A percentile compares a stretch with the other conserved stretches of the same genome.
Conservation (phyloP, 192 early-diverging fungal species). For the Linnemannia schmuckeri region DNA sequence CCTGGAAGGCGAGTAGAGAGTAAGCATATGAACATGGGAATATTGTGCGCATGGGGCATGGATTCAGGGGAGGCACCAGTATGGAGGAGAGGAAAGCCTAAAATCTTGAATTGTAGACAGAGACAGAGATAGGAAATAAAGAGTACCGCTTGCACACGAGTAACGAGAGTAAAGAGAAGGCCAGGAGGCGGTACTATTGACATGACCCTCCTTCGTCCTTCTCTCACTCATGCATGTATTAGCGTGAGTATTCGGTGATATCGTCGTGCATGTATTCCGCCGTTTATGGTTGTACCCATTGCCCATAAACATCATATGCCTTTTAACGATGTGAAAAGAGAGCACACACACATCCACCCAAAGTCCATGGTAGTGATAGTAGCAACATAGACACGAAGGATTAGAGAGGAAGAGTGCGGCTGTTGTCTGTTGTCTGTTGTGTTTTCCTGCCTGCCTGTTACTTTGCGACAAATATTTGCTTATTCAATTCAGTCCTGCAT, state of each 20-base stretch:
- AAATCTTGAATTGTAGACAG: too few relatives aligned
- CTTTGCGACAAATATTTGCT: not conserved
- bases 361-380: not conserved
- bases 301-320: constrained; percentile 4
- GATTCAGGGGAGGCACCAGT: too few relatives aligned
- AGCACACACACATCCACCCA: not conserved
- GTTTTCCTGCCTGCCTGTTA: not conserved
- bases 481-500: not conserved
- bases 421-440: not conserved
- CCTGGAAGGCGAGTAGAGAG: too few relatives aligned
- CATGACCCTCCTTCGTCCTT: too few relatives aligned
- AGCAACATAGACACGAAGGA: not conserved
- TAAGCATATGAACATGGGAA: too few relatives aligned
- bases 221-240: not conserved
- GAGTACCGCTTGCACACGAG: too few relatives aligned
- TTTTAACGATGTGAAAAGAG: not conserved
- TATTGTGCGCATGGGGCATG: too few relatives aligned
- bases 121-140: too few relatives aligned
- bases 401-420: not conserved
- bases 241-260: not conserved
- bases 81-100: too few relatives aligned
- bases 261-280: not conserved
- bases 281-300: not conserved
- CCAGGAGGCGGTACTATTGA: not conserved
- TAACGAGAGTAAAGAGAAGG: not conserved